Conservation (phyloP, 1,284 basidiomycete species). For the Ustilago shanxiensis region DNA sequence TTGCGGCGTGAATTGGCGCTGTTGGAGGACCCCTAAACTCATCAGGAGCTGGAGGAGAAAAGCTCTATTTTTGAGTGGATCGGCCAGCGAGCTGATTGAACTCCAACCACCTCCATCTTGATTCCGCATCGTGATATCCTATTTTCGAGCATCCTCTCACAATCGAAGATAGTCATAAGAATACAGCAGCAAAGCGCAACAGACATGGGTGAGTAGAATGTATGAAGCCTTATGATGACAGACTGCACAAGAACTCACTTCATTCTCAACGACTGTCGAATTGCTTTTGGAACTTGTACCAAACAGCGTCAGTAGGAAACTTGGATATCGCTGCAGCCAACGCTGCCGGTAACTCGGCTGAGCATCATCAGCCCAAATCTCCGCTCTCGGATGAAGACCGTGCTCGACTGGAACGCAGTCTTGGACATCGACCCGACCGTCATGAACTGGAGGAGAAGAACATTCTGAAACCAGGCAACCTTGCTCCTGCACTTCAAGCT, state of each 20-base stretch:
- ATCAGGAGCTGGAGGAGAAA: neutral
- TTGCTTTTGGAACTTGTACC: no score
- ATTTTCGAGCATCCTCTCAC: no score
- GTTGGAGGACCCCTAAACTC: neutral
- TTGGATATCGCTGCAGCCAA: conserved; percentile 36
- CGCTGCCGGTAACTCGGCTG: conserved; percentile 8
- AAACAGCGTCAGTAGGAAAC: conserved; percentile 10
- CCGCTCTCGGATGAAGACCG: conserved; percentile 32
- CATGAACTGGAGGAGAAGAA: conserved; percentile 74
- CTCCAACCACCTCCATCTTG: no score
- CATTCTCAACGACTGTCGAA: no score
- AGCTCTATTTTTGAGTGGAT: neutral
- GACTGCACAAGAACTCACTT: no score
- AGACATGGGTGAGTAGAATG: no score
- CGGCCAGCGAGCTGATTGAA: neutral
- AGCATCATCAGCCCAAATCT: conserved; percentile 12
- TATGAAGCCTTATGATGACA: no score
- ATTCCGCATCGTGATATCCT: no score
- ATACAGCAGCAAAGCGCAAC: no score
- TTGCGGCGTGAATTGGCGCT: no score
- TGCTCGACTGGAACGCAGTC: conserved; percentile 74
- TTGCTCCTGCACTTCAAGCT: conserved; percentile 60
- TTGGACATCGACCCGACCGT: conserved; percentile 76
- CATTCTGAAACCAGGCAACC: conserved; percentile 43
- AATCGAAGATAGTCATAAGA: no score